Base-by-base conservation (phyloP, 768 basidiomycete species). In the Mycena albidolilacea region DNA sequence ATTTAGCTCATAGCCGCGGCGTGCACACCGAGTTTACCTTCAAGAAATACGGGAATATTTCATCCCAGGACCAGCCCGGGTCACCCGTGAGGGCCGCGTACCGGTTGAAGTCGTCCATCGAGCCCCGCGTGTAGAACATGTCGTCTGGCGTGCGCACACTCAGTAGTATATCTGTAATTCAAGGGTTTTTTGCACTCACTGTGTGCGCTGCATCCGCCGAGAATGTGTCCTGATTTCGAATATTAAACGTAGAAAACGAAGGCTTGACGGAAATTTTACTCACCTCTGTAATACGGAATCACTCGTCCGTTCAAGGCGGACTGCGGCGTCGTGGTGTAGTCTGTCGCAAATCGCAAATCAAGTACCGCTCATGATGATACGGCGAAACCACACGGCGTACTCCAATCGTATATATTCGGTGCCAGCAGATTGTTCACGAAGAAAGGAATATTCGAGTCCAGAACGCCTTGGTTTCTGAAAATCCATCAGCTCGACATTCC, bases 31-130 rank as follows among this genome's bases (percentile, higher is more conserved):
- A 37, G 17, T 50, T 48, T 15, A 80, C 83, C 78, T 80, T 83
- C 2, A 73, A 60, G 44, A 82, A 76, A 54, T 81, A 84, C 6
- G 79, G 79, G 14, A 77, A 66, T 12, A 85, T 64, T 10, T 67
- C 68, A 10, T 80, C 70, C 84, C 83, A 85, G 12, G 81, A 78
- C 84, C 84, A 85, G 2, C 83, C 82, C 3, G 54, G 14, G 70
- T 85, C 83, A 1, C 79, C 80, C 35, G 82, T 80, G n/a, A 82
- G 65, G 2, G 65, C 59, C 1, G 83, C 83, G 54, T 77, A 81
- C 2, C 80, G 76, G 41, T 84, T 70, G 41, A 75, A 82, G 54
- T 84, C 82, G 30, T 81, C 80, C 14, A 69, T 64, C 1, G 79
- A 78, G 2, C 82, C 83, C 7, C 82, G 79, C 9, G 81, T 81